Evolutionary conservation across 2,329 filamentous ascomycete species (phyloP).

Genomic region (Fusarium annulatum): DNA sequence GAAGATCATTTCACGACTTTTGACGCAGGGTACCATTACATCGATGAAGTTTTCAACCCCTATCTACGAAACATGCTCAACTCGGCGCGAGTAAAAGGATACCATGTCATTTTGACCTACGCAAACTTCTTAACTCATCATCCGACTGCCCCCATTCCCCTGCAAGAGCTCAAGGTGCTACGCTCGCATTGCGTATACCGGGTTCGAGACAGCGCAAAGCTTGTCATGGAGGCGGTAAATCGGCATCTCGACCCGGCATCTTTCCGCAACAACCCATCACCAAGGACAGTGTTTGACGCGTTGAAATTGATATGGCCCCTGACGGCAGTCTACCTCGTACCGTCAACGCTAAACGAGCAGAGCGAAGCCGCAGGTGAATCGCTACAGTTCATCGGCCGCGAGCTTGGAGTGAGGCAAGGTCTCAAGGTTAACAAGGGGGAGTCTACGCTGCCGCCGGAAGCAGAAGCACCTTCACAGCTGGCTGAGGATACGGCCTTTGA

Average conservation of each 20-base stretch:
- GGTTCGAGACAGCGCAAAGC: constrained; percentile 44
- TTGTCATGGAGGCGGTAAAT: constrained; percentile 46
- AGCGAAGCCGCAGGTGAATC: constrained; percentile 43
- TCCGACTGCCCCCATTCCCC: constrained; percentile 35
- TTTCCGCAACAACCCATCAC: constrained; percentile 44
- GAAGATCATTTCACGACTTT: constrained; percentile 37
- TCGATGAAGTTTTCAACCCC: constrained; percentile 32
- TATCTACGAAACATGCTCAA: constrained; percentile 51
- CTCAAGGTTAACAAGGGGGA: constrained; percentile 40
- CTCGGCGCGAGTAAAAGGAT: constrained; percentile 50
- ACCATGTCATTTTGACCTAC: constrained; percentile 48
- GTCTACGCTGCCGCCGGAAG: constrained; percentile 43
- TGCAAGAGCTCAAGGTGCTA: constrained; percentile 43
- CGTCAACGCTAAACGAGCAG: constrained; percentile 46
- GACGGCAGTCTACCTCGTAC: constrained; percentile 46
- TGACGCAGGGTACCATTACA: constrained; percentile 12
- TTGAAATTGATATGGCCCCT: constrained; percentile 55
- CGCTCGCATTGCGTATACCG: constrained; percentile 44
- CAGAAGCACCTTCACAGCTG: constrained; percentile 38
- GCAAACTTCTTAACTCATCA: constrained; percentile 52
- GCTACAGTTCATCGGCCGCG: constrained; percentile 50
- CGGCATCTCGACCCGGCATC: constrained; percentile 41
- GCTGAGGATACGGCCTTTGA: constrained; percentile 32
- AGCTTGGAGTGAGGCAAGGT: constrained; percentile 53
- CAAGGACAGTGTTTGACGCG: constrained; percentile 51